These are phyloP conservation scores for Tephrocybe sp. DNA, from an alignment of 768 basidiomycete genomes.

Conservation along the genomic window DNA sequence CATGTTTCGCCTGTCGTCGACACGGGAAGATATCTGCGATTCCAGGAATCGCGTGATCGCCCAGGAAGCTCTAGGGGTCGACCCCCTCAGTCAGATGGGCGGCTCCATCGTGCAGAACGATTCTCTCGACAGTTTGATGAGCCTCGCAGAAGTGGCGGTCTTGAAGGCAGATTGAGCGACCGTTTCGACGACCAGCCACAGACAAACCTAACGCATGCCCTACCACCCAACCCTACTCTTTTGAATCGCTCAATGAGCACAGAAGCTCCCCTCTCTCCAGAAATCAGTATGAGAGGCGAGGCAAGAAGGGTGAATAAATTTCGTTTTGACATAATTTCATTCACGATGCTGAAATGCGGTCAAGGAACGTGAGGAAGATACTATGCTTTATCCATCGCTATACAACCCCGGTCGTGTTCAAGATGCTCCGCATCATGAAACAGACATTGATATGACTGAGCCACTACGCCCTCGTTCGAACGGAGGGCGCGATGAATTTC, in stretches of 20 bases:
- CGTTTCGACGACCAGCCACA: slow-evolving; percentile 16
- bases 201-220: slow-evolving; percentile 14
- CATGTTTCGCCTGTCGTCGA: slow-evolving; percentile 20
- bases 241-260: slow-evolving; percentile 7
- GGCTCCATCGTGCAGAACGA: neutral
- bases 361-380: neutral
- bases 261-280: neutral
- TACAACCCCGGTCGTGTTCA: neutral
- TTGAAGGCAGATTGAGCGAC: slow-evolving; percentile 24
- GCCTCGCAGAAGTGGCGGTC: slow-evolving; percentile 7
- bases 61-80: slow-evolving; percentile 14
- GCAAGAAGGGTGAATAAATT: neutral
- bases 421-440: neutral
- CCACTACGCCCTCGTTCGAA: slow-evolving; percentile 1
- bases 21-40: slow-evolving; percentile 13
- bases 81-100: neutral
- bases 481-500: neutral
- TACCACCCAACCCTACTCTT: slow-evolving; percentile 17
- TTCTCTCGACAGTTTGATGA: slow-evolving; percentile 11
- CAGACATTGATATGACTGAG: neutral
- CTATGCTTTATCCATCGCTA: neutral
- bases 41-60: slow-evolving; percentile 16
- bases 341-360: neutral
- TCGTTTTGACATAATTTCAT: neutral
- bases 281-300: slow-evolving; percentile 1